A percentile compares a stretch with the other conserved stretches of the same genome.
phyloP scores from a whole-genome alignment of 257 asterid genomes.

The Vinca minor region DNA sequence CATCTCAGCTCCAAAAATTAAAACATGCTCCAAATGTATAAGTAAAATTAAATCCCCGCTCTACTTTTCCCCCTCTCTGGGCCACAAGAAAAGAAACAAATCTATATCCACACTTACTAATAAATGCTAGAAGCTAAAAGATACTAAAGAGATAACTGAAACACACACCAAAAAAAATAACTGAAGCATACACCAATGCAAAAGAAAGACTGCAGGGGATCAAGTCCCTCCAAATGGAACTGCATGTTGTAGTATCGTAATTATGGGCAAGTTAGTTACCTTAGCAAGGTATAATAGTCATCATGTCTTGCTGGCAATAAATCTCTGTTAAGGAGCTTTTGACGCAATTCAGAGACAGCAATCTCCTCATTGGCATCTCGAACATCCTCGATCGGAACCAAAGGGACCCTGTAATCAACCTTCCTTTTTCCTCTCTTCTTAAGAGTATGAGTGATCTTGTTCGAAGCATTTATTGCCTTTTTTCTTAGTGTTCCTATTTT shows the following conservation, averaged over 20 bases:
- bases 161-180: too few species aligned
- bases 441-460: slow-evolving; percentile 77
- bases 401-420: slow-evolving; percentile 81
- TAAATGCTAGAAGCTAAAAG: not conserved
- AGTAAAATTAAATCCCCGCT: not conserved
- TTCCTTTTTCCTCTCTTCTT: slow-evolving; percentile 85
- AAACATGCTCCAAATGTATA: not conserved
- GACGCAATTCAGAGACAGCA: slow-evolving; percentile 66
- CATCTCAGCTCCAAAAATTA: not conserved
- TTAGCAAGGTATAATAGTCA: slow-evolving; percentile 79
- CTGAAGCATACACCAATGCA: too few species aligned
- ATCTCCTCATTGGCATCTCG: slow-evolving; percentile 82
- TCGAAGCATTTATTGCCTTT: slow-evolving; percentile 84
- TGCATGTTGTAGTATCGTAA: not conserved
- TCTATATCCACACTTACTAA: not conserved
- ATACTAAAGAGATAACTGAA: not conserved
- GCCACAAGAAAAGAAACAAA: too few species aligned
- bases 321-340: slow-evolving; percentile 53
- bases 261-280: slow-evolving; percentile 32
- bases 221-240: not conserved
- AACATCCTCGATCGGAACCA: slow-evolving; percentile 75
- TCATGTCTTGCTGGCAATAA: slow-evolving; percentile 76
- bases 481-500: slow-evolving; percentile 69
- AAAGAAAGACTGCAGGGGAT: not conserved
- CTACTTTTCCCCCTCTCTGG: not conserved